A percentile compares a stretch with the other conserved stretches of the same genome.
Evolutionary conservation across 1,284 basidiomycete genomes (phyloP).

Genomic region (Leucoagaricus sp.): DNA sequence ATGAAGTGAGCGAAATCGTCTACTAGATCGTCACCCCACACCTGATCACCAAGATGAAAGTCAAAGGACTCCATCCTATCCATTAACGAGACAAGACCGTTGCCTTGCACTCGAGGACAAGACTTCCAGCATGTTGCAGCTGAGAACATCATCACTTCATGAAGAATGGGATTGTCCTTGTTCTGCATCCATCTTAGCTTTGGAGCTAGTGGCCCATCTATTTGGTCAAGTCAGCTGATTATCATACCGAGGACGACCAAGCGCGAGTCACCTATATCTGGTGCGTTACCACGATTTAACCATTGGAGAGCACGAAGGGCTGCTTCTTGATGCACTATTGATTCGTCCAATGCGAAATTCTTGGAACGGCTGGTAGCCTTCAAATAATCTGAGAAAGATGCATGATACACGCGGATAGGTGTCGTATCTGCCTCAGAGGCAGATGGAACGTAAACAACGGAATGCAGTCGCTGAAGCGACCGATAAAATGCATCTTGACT

Average conservation of each 20-base stretch:
- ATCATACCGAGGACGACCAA: background rate
- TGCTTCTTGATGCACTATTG: background rate
- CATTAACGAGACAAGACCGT: no score
- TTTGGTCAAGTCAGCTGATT: background rate
- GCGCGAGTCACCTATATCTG: background rate
- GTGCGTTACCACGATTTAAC: background rate
- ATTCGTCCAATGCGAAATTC: background rate
- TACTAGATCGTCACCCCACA: no score
- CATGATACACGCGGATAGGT: background rate
- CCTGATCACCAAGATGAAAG: no score
- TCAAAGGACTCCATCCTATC: no score
- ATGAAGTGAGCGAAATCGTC: no score
- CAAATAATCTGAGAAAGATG: constrained; percentile 5
- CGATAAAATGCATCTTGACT: background rate
- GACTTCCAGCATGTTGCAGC: background rate
- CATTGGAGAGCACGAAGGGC: background rate
- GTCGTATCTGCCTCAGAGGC: background rate
- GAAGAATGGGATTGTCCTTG: background rate
- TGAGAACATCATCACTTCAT: background rate
- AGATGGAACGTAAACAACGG: background rate
- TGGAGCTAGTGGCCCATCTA: background rate
- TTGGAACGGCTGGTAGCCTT: background rate
- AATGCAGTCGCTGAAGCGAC: background rate
- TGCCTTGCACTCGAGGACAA: background rate
- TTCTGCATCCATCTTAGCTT: background rate